Conservation (phyloP, 352 stramenopile genomes). For the Peronospora destructor region DNA sequence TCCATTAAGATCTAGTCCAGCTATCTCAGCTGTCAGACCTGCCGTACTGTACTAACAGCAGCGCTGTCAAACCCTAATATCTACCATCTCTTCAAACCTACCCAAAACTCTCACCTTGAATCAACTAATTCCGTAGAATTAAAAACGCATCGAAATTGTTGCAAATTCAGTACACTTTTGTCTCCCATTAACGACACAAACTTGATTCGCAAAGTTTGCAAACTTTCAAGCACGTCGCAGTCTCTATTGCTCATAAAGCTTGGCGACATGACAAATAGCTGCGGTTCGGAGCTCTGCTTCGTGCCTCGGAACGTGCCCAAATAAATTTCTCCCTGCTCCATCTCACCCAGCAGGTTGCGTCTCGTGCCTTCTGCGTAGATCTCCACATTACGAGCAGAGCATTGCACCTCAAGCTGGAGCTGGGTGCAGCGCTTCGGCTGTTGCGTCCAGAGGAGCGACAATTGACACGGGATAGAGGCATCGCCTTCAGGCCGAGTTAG, state of each 20-base stretch:
- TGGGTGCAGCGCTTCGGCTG: conserved; percentile 37
- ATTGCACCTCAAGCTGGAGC: conserved; percentile 43
- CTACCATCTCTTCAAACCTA: neutral
- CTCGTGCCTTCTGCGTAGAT: conserved; percentile 45
- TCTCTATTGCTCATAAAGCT: conserved; percentile 36
- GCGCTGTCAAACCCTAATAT: neutral
- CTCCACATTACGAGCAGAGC: conserved; percentile 69
- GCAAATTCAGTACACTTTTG: conserved; percentile 40
- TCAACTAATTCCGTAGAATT: conserved; percentile 22
- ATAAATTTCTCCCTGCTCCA: conserved; percentile 61
- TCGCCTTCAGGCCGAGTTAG: conserved; percentile 12
- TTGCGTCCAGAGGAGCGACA: conserved; percentile 33
- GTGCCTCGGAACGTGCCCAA: conserved; percentile 60
- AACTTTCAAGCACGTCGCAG: conserved; percentile 50
- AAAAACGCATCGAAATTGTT: conserved; percentile 38
- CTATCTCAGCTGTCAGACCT: conserved; percentile 15
- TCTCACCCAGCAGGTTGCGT: conserved; percentile 49
- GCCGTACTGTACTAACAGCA: conserved; percentile 12
- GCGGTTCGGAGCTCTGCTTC: conserved; percentile 16
- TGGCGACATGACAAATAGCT: conserved; percentile 42
- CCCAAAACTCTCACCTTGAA: conserved; percentile 6
- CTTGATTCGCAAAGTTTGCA: conserved; percentile 48
- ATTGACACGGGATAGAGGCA: conserved; percentile 32
- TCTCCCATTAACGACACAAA: conserved; percentile 66
- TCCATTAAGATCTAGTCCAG: conserved; percentile 13